phyloP scores from a whole-genome alignment of 495 filamentous ascomycete genomes.

The Diplogelasinospora grovesii region DNA sequence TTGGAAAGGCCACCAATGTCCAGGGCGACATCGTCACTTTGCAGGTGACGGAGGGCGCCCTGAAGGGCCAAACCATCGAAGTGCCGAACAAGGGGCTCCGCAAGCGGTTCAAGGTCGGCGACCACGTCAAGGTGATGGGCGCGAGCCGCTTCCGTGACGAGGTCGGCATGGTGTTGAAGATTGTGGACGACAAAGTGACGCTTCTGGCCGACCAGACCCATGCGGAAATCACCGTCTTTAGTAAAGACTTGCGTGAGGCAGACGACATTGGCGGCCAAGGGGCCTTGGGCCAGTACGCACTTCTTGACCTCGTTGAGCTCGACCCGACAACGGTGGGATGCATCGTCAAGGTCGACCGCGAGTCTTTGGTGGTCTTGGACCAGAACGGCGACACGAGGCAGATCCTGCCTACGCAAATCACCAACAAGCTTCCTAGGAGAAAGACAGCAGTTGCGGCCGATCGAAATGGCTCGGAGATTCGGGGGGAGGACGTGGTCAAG shows the following conservation, averaged over 20 bases:
- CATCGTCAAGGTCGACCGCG: constrained; percentile 90
- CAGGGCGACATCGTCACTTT: constrained; percentile 87
- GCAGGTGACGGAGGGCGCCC: constrained; percentile 73
- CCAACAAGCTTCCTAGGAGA: constrained; percentile 73
- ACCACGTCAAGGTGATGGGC: constrained; percentile 98
- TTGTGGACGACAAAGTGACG: constrained; percentile 84
- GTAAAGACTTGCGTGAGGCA: constrained; percentile 89
- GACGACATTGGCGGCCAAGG: constrained; percentile 79
- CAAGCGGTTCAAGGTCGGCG: constrained; percentile 87
- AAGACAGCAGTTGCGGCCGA: constrained; percentile 85
- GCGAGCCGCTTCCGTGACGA: constrained; percentile 90
- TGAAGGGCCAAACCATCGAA: constrained; percentile 79
- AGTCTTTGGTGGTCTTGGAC: constrained; percentile 82
- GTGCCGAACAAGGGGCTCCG: constrained; percentile 88
- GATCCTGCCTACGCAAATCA: constrained; percentile 83
- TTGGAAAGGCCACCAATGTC: constrained; percentile 81
- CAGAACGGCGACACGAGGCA: constrained; percentile 78
- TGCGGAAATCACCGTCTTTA: constrained; percentile 94
- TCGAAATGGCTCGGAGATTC: constrained; percentile 87
- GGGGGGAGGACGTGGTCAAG: constrained; percentile 83
- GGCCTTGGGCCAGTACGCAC: constrained; percentile 74
- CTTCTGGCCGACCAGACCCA: constrained; percentile 84
- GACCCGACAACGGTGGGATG: constrained; percentile 88
- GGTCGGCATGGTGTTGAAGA: constrained; percentile 92
- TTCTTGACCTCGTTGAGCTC: constrained; percentile 91